These are phyloP conservation scores for Acanthamoeba royreba DNA, from an alignment of 208 protist genomes.

Conservation along the genomic window DNA sequence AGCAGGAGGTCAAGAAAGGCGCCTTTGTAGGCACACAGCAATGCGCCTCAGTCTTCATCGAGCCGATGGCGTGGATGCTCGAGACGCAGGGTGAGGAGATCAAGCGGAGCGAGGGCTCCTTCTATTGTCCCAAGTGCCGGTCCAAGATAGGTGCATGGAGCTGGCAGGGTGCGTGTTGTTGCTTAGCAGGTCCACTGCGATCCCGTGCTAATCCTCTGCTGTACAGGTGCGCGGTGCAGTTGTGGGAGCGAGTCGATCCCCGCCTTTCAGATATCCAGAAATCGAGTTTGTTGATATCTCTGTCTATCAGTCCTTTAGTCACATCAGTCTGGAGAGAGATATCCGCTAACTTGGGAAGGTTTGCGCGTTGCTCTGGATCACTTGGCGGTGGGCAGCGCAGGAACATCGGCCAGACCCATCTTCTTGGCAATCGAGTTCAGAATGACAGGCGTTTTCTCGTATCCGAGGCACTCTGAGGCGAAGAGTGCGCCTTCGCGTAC, in stretches of 20 bases:
- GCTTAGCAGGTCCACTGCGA: neutral
- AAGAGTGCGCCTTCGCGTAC: neutral
- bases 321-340: no score
- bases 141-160: neutral
- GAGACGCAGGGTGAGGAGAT: neutral
- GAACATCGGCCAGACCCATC: neutral
- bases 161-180: neutral
- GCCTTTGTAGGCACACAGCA: neutral
- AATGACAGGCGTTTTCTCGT: neutral
- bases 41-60: neutral
- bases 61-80: neutral
- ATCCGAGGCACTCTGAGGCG: neutral
- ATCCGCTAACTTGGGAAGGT: no score
- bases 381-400: neutral
- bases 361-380: no score
- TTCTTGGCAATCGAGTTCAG: neutral
- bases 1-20: neutral
- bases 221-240: neutral
- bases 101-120: neutral
- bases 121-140: neutral
- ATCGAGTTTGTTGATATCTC: neutral
- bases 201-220: neutral
- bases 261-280: neutral
- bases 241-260: neutral
- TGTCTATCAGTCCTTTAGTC: no score